Evolutionary conservation across 108 stramenopile genomes (phyloP), one percentile per base, ranked within the genome.

Genomic region (Parmales sp.): DNA sequence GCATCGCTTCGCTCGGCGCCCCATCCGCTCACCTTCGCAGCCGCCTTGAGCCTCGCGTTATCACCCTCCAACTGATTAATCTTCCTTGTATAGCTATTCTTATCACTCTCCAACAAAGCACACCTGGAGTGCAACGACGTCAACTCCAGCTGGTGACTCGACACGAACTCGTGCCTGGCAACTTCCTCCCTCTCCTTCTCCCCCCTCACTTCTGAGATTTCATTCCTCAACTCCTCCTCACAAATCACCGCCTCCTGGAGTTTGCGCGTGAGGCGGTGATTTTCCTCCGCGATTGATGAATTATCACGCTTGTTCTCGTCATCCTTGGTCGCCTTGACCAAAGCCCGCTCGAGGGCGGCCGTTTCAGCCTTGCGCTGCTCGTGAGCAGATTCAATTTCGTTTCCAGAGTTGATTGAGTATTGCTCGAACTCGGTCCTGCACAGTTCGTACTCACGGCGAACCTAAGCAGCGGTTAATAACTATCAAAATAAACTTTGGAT

Each of bases 401-500:
- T 67, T 1, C 19, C 45, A 18, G 69, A 67, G 71, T 76, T 65
- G 11, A 45, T 51, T 3, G 74, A 38, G 46, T 63, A 73, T 45
- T 72, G 72, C 45, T 75, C 77, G 51, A 70, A 78, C 37, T 78
- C 77, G 1, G 77, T 74, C 67, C 72, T 75, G 54, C 66, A 72
- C 22, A 75, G 51, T 54, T 78, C 77, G 41, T 72, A 72, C 67
- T 78, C 77, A 9, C 75, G 71, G 13, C 77, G 66, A 19, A 69
- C n/a, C n/a, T n/a, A n/a, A n/a, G n/a, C n/a, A n/a, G n/a, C n/a
- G n/a, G n/a, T n/a, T n/a, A n/a, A n/a, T n/a, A n/a, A n/a, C n/a
- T n/a, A n/a, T n/a, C n/a, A n/a, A n/a, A n/a, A n/a, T n/a, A n/a
- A n/a, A n/a, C n/a, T n/a, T n/a, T n/a, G n/a, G n/a, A n/a, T n/a